These are phyloP conservation scores for Aspergillus jensenii DNA, from an alignment of 2,329 filamentous ascomycete genomes.

Conservation along the genomic window DNA sequence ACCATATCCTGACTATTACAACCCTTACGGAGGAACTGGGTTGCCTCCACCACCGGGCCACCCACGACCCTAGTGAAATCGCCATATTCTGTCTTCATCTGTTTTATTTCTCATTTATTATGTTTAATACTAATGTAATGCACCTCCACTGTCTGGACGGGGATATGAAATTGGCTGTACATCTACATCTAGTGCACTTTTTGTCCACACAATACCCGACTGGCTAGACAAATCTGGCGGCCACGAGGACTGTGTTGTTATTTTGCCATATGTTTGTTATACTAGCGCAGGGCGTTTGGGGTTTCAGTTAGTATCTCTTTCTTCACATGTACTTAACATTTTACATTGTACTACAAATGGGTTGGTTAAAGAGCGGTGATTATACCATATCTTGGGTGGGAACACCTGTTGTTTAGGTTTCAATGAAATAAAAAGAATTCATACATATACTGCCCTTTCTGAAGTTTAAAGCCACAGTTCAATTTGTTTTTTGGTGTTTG, in stretches of 20 bases:
- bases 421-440: neutral
- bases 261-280: conserved; percentile 2
- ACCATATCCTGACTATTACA: conserved; percentile 25
- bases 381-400: neutral
- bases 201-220: conserved; percentile 1
- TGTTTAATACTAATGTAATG: conserved; percentile 9
- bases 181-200: conserved; percentile 7
- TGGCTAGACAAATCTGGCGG: neutral
- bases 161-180: conserved; percentile 1
- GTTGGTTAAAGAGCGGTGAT: neutral
- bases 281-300: conserved; percentile 6
- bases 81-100: conserved; percentile 4
- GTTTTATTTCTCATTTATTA: neutral
- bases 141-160: neutral
- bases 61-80: conserved; percentile 12
- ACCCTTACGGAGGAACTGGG: conserved; percentile 19
- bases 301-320: neutral
- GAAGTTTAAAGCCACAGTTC: neutral
- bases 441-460: neutral
- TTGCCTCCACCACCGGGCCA: conserved; percentile 22
- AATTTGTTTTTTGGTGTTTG: neutral
- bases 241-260: neutral
- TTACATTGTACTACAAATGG: neutral
- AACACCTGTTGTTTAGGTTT: neutral
- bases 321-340: neutral